A percentile compares a stretch with the other conserved stretches of the same genome.
These are phyloP conservation scores for Chaetomium strumarium DNA, from an alignment of 2,329 filamentous ascomycete species.

Conservation along the genomic window DNA sequence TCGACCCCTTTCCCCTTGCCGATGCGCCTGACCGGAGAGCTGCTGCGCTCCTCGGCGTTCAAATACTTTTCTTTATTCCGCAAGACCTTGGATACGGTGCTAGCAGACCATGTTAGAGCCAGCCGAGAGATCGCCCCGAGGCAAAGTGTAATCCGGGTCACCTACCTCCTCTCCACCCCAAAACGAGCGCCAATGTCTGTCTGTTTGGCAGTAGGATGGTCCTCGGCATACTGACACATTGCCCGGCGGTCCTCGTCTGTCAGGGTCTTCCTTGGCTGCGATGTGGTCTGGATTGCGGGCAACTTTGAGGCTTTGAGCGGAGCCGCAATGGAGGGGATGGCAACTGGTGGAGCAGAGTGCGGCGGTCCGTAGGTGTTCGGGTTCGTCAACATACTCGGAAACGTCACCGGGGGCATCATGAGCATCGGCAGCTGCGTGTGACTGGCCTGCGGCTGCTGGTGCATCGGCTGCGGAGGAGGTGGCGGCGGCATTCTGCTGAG, in stretches of 20 bases:
- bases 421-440: conserved; percentile 58
- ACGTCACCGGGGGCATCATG: conserved; percentile 63
- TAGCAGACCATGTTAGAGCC: conserved; percentile 38
- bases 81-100: conserved; percentile 97
- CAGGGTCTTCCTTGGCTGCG: conserved; percentile 76
- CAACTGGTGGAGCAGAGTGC: conserved; percentile 48
- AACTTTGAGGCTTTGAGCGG: conserved; percentile 45
- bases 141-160: not conserved
- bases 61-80: conserved; percentile 94
- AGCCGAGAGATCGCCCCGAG: not conserved
- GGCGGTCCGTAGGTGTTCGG: conserved; percentile 49
- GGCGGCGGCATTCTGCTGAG: conserved; percentile 52
- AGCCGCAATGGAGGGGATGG: conserved; percentile 53
- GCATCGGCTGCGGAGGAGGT: conserved; percentile 53
- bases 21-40: conserved; percentile 69
- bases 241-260: conserved; percentile 83
- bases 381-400: conserved; percentile 78
- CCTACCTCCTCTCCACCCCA: conserved; percentile 93
- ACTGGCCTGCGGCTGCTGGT: conserved; percentile 40
- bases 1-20: conserved; percentile 79
- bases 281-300: conserved; percentile 44
- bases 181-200: conserved; percentile 94
- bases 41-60: conserved; percentile 69
- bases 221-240: conserved; percentile 92
- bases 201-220: conserved; percentile 86